These are phyloP conservation scores for Penicillium freii DNA, from an alignment of 2,329 filamentous ascomycete species.

Conservation along the genomic window DNA sequence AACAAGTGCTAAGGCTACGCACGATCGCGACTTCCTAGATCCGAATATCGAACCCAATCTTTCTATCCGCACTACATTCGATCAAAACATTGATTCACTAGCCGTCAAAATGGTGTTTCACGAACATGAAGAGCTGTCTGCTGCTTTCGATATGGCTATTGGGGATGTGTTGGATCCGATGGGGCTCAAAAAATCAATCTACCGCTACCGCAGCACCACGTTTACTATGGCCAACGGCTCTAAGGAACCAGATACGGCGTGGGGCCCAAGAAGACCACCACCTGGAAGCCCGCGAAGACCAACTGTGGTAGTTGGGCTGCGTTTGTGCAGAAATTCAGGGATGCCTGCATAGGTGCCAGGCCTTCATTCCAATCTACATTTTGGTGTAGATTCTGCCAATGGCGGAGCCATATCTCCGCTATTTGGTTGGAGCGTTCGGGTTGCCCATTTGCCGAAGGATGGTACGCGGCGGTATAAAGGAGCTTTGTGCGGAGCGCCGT, in stretches of 20 bases:
- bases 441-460: too few relatives aligned
- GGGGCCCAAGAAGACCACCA: background rate
- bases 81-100: constrained; percentile 1
- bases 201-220: background rate
- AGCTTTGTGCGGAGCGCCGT: too few relatives aligned
- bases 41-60: constrained; percentile 1
- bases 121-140: constrained; percentile 1
- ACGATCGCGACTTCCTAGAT: constrained; percentile 9
- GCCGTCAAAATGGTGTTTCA: constrained; percentile 3
- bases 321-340: too few relatives aligned
- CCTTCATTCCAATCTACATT: too few relatives aligned
- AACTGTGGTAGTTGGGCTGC: background rate
- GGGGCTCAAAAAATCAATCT: background rate
- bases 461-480: too few relatives aligned
- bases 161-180: background rate
- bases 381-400: too few relatives aligned
- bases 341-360: too few relatives aligned
- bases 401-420: too few relatives aligned
- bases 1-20: background rate
- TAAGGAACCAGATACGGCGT: background rate
- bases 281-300: constrained; percentile 1
- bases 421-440: too few relatives aligned
- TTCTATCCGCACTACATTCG: constrained; percentile 3
- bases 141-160: background rate
- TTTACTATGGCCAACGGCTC: background rate